A percentile compares a stretch with the other conserved stretches of the same genome.
Conservation (phyloP, 2,329 filamentous ascomycete genomes). For the Arachnomyces sp. region DNA sequence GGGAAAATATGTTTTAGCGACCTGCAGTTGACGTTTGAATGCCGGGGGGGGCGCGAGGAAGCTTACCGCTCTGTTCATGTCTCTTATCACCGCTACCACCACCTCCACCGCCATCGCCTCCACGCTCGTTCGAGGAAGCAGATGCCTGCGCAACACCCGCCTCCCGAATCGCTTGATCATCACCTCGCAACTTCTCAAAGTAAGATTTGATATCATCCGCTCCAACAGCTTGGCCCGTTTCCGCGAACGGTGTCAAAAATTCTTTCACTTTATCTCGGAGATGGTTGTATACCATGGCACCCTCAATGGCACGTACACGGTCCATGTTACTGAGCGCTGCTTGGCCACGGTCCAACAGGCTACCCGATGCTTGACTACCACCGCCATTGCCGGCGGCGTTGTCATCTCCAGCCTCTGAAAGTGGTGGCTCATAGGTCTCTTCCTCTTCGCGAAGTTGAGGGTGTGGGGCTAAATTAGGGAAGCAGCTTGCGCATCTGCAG, state of each 20-base stretch:
- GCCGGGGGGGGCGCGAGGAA: neutral
- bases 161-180: constrained; percentile 64
- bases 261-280: constrained; percentile 92
- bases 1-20: too few species aligned
- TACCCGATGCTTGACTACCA: constrained; percentile 64
- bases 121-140: constrained; percentile 27
- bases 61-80: constrained; percentile 42
- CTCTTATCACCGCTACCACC: constrained; percentile 27
- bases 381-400: constrained; percentile 39
- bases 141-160: constrained; percentile 47
- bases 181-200: constrained; percentile 88
- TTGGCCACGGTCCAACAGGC: constrained; percentile 83
- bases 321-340: constrained; percentile 87
- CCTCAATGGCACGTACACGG: constrained; percentile 86
- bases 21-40: too few species aligned
- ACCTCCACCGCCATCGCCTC: constrained; percentile 24
- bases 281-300: constrained; percentile 96
- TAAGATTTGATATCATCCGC: constrained; percentile 95
- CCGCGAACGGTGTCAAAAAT: constrained; percentile 88
- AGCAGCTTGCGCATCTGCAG: constrained; percentile 78
- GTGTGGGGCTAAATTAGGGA: constrained; percentile 61
- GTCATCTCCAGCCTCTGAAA: constrained; percentile 59
- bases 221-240: constrained; percentile 78
- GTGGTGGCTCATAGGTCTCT: constrained; percentile 83
- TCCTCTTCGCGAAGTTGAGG: constrained; percentile 87